phyloP scores from a whole-genome alignment of 148 eudicot genomes.

The Persicaria maculosa region DNA sequence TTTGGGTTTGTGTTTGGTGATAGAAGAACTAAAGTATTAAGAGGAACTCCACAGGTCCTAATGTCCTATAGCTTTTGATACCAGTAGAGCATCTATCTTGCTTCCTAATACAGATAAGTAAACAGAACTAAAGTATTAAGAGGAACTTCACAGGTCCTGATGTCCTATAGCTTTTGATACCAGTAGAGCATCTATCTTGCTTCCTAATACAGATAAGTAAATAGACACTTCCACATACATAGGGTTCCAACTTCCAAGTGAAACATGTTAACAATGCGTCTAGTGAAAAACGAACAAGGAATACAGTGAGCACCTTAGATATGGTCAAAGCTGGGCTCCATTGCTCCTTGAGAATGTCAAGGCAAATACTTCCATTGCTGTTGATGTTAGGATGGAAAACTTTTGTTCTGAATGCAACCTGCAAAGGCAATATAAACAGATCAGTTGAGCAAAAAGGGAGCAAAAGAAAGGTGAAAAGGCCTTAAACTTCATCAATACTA shows the following conservation, averaged over 20 bases:
- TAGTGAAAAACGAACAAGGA: background rate
- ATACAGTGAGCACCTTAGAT: constrained; percentile 11
- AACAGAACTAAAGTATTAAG: no score
- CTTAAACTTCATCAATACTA: background rate
- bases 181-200: no score
- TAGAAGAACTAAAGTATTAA: background rate
- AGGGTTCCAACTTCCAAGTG: background rate
- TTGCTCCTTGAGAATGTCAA: constrained; percentile 20
- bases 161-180: no score
- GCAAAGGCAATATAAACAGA: background rate
- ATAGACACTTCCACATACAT: background rate
- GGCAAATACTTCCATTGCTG: constrained; percentile 19
- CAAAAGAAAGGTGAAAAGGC: background rate
- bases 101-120: background rate
- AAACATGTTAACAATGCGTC: background rate
- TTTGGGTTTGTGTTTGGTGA: background rate
- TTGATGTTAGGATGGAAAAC: constrained; percentile 19
- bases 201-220: background rate
- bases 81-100: background rate
- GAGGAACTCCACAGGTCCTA: background rate
- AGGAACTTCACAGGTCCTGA: no score
- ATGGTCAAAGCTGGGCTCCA: constrained; percentile 22
- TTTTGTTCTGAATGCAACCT: constrained; percentile 20
- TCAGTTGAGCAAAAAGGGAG: background rate
- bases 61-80: no score